Evolutionary conservation across 176 grass and related monocot species (phyloP), one percentile per base, ranked within the genome.

Genomic region (Triticum timopheevii): DNA sequence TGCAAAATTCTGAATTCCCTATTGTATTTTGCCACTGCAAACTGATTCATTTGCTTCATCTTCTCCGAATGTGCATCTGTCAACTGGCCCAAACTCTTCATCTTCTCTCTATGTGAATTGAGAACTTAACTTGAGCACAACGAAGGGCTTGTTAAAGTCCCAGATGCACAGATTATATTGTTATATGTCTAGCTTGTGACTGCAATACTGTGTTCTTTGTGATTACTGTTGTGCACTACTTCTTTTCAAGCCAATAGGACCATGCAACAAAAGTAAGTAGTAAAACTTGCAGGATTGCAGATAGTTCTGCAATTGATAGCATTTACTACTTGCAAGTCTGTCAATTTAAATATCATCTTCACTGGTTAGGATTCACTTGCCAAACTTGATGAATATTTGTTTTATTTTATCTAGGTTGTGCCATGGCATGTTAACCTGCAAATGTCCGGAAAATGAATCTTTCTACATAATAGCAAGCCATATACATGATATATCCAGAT

Each of bases 191-290:
- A 80, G 19, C 30, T 23, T 58, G 25, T 84, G 56, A 42, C 15
- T 86, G 30, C 73, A 65, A 83, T 65, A 36, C 19, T 33, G 5
- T 22, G 31, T 82, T 79, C 22, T 72, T 86, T 83, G 42, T 22
- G 73, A 73, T 65, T 79, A 58, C 13, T 27, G 31, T 13, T 73
- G 12, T 33, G 25, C 72, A 27, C 42, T 66, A 35, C 65, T 85
- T 73, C 31, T 58, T 70, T 83, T 78, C 9, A 65, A 78, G 52
- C 20, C 71, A 70, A 52, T 65, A 65, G 28, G 50, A 8, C 30
- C 23, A 16, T 80, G 39, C 28, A 56, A 33, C 65, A 82, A 82
- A 27, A 66, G 40, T 83, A 22, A 7, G 36, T 83, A 66, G 7
- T 76, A 65, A 35, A 34, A 65, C 47, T 17, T 84, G 17, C 11